Evolutionary conservation across 495 filamentous ascomycete genomes (phyloP).

Genomic region (Eremomyces bilateralis): DNA sequence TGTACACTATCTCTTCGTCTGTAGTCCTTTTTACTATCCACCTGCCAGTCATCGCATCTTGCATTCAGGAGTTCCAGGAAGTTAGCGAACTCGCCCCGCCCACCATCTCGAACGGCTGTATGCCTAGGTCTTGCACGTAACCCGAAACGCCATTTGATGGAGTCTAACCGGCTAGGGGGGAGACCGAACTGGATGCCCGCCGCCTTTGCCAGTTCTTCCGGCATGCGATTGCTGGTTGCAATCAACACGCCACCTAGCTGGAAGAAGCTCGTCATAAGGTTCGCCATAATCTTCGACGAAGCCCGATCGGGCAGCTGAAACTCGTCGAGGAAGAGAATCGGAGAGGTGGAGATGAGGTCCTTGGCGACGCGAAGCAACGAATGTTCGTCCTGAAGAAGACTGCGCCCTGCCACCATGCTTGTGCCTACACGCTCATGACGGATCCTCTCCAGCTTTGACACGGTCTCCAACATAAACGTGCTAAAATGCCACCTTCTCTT

Average conservation of each 20-base stretch:
- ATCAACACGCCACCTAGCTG: constrained; percentile 51
- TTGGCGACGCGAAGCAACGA: constrained; percentile 43
- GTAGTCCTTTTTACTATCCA: constrained; percentile 45
- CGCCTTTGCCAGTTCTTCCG: constrained; percentile 48
- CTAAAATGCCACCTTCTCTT: constrained; percentile 57
- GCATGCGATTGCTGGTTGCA: constrained; percentile 53
- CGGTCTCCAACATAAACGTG: constrained; percentile 49
- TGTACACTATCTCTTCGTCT: constrained; percentile 26
- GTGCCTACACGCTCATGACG: constrained; percentile 5
- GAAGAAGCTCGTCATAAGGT: constrained; percentile 49
- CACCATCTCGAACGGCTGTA: constrained; percentile 18
- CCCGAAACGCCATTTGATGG: constrained; percentile 25
- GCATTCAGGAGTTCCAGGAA: constrained; percentile 48
- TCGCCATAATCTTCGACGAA: constrained; percentile 45
- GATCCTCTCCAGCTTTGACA: constrained; percentile 38
- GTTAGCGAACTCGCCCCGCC: constrained; percentile 37
- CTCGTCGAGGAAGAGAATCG: constrained; percentile 52
- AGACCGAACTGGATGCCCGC: constrained; percentile 34
- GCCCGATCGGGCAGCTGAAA: constrained; percentile 52
- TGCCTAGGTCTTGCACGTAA: too few relatives aligned
- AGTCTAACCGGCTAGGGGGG: constrained; percentile 25
- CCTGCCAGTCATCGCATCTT: constrained; percentile 50
- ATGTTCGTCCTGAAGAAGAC: constrained; percentile 26
- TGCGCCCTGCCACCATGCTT: background rate
- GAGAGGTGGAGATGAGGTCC: constrained; percentile 40